phyloP scores from a whole-genome alignment of 1,284 basidiomycete genomes.

The Ceratobasidium sp. region DNA sequence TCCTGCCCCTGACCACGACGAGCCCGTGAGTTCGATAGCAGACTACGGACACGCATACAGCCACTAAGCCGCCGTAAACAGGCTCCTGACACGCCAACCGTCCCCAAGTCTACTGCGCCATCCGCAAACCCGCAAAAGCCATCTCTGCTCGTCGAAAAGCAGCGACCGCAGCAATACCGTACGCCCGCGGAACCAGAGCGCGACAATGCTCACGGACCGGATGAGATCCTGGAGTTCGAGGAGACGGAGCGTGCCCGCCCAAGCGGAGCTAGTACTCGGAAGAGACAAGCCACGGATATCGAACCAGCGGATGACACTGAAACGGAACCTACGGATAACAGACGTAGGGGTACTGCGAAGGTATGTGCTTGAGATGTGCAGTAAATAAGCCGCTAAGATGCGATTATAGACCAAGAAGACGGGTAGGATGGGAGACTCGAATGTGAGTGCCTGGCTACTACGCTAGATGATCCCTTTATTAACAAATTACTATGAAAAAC shows the following conservation, averaged over 20 bases:
- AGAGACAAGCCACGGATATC: not conserved
- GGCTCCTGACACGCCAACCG: conserved; percentile 27
- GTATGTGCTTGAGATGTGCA: not conserved
- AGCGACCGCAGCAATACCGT: conserved; percentile 9
- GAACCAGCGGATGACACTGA: conserved; percentile 14
- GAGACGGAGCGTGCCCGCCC: not conserved
- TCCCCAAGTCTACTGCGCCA: not conserved
- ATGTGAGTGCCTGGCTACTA: not conserved
- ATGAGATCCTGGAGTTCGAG: conserved; percentile 36
- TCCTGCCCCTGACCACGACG: conserved; percentile 31
- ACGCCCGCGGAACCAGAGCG: not conserved
- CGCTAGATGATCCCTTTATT: not conserved
- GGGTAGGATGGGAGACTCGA: not conserved
- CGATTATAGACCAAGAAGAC: conserved; percentile 15
- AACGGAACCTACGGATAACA: not conserved
- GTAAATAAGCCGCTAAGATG: not conserved
- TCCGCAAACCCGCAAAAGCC: not conserved
- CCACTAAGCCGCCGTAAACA: not conserved
- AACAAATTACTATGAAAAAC: not conserved
- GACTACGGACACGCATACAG: not conserved
- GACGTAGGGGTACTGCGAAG: not conserved
- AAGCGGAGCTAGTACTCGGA: not conserved
- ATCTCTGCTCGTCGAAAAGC: not conserved
- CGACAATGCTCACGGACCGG: not conserved
- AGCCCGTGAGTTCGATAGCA: not conserved